A percentile compares a stretch with the other conserved stretches of the same genome.
phyloP scores from a whole-genome alignment of 495 filamentous ascomycete species.

The Annulohypoxylon stygium region DNA sequence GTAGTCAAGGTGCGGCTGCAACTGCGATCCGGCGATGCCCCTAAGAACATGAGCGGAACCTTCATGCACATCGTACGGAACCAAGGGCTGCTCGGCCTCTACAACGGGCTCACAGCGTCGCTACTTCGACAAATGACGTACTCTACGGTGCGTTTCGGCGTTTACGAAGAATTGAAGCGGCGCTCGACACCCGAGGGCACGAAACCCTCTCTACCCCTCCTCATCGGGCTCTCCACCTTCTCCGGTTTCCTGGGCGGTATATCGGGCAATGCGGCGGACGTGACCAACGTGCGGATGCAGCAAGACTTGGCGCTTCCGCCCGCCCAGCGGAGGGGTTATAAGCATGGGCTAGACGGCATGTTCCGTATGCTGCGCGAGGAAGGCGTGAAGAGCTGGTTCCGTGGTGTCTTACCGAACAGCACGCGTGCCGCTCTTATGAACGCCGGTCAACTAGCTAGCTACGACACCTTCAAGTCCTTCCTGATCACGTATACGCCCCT shows the following conservation, averaged over 20 bases:
- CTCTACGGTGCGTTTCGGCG: slow-evolving; percentile 91
- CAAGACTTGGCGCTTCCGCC: slow-evolving; percentile 86
- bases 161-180: slow-evolving; percentile 92
- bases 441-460: slow-evolving; percentile 86
- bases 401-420: slow-evolving; percentile 93
- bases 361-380: slow-evolving; percentile 86
- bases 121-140: slow-evolving; percentile 93
- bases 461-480: slow-evolving; percentile 89
- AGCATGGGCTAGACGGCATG: slow-evolving; percentile 87
- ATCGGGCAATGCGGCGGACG: slow-evolving; percentile 93
- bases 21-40: slow-evolving; percentile 75
- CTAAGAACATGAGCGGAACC: slow-evolving; percentile 82
- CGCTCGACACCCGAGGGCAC: slow-evolving; percentile 64
- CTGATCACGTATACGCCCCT: slow-evolving; percentile 76
- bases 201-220: slow-evolving; percentile 72
- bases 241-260: slow-evolving; percentile 92
- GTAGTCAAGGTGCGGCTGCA: slow-evolving; percentile 82
- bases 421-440: slow-evolving; percentile 95
- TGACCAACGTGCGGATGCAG: slow-evolving; percentile 99
- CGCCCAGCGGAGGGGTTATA: slow-evolving; percentile 85
- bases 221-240: slow-evolving; percentile 82
- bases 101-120: slow-evolving; percentile 90
- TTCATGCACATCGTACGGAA: slow-evolving; percentile 78
- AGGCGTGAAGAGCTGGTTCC: slow-evolving; percentile 77
- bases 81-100: slow-evolving; percentile 78